Evolutionary conservation across 768 basidiomycete species (phyloP).

Genomic region (Suillus decipiens): DNA sequence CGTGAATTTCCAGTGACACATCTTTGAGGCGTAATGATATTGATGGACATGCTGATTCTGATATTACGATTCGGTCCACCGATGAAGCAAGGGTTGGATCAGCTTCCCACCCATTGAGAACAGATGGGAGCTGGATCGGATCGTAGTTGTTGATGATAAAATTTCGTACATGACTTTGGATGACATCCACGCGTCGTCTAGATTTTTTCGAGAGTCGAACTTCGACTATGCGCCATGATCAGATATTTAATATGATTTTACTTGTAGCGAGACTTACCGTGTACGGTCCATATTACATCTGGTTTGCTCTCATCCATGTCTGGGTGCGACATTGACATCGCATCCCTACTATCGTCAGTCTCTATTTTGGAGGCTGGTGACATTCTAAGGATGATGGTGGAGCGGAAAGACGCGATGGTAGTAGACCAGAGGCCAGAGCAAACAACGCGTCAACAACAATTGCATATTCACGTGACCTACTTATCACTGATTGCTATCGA

Average conservation of each 20-base stretch:
- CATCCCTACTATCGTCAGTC: background rate
- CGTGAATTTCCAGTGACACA: conserved; percentile 74
- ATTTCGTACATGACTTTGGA: conserved; percentile 61
- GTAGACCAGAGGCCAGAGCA: conserved; percentile 21
- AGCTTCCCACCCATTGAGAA: conserved; percentile 78
- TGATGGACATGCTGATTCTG: conserved; percentile 67
- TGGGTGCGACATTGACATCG: conserved; percentile 7
- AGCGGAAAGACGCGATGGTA: conserved; percentile 15
- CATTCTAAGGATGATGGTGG: conserved; percentile 6
- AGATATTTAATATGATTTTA: background rate
- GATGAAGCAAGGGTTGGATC: conserved; percentile 68
- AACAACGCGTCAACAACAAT: conserved; percentile 53
- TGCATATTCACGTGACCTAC: conserved; percentile 35
- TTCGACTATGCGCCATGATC: conserved; percentile 58
- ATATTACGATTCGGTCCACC: conserved; percentile 74
- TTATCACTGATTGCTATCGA: conserved; percentile 7
- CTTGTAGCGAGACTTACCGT: conserved; percentile 44
- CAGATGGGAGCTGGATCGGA: conserved; percentile 68
- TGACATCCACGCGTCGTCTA: conserved; percentile 74
- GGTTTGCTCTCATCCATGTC: conserved; percentile 5
- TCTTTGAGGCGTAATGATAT: conserved; percentile 57
- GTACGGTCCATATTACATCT: conserved; percentile 60
- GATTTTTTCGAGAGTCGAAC: conserved; percentile 71
- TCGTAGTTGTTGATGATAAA: conserved; percentile 60
- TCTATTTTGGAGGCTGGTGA: background rate